Evolutionary conservation across 129 eudicot genomes (phyloP).

Genomic region (Sambucus nigra): DNA sequence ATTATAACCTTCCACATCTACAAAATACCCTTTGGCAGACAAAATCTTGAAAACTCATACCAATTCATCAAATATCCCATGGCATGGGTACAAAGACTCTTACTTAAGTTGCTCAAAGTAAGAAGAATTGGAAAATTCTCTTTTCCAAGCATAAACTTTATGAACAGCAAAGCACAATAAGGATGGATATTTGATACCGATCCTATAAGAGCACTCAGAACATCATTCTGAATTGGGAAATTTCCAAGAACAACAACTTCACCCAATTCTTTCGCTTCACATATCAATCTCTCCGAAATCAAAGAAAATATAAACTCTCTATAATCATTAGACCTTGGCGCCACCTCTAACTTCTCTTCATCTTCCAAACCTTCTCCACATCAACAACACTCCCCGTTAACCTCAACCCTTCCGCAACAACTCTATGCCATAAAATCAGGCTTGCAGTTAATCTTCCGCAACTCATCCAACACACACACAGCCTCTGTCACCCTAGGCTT

Average conservation of each 20-base stretch:
- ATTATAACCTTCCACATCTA: conserved; percentile 34
- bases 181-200: conserved; percentile 65
- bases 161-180: conserved; percentile 39
- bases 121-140: conserved; percentile 48
- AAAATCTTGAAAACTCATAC: conserved; percentile 34
- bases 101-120: conserved; percentile 52
- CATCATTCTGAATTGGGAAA: conserved; percentile 68
- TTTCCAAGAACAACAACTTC: conserved; percentile 56
- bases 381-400: conserved; percentile 36
- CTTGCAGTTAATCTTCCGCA: conserved; percentile 61
- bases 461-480: conserved; percentile 31
- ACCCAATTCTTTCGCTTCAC: conserved; percentile 71
- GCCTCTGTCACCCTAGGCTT: conserved; percentile 45
- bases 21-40: conserved; percentile 55
- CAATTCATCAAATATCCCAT: conserved; percentile 43
- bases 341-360: conserved; percentile 79
- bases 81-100: conserved; percentile 52
- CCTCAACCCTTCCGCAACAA: conserved; percentile 56
- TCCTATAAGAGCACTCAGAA: conserved; percentile 61
- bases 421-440: conserved; percentile 97
- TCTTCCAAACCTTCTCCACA: conserved; percentile 55
- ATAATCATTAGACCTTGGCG: conserved; percentile 67
- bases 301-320: conserved; percentile 41
- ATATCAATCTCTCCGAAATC: conserved; percentile 46
- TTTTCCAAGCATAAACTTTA: conserved; percentile 46